phyloP scores from a whole-genome alignment of 805 yeast species.

The Scheffersomyces coipomensis region DNA sequence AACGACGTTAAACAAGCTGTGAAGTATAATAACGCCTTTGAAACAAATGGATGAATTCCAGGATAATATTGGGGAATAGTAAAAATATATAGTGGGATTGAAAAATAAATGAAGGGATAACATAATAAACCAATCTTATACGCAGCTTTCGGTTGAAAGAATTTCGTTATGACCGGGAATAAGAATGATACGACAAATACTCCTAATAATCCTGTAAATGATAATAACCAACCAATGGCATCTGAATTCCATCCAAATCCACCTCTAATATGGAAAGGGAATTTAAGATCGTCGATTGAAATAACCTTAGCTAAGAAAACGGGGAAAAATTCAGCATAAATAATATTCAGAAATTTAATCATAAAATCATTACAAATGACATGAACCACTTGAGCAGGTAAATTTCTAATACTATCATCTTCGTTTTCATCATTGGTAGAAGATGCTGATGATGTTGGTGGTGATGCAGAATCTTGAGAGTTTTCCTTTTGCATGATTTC shows the following conservation, averaged over 20 bases:
- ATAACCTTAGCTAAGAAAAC: conserved; percentile 44
- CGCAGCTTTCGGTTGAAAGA: conserved; percentile 33
- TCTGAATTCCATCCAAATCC: conserved; percentile 50
- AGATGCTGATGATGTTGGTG: not conserved
- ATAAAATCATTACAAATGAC: conserved; percentile 35
- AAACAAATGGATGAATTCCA: conserved; percentile 14
- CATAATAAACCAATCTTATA: conserved; percentile 15
- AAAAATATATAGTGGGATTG: conserved; percentile 44
- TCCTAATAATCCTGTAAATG: conserved; percentile 50
- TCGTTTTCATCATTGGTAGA: not conserved
- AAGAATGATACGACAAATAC: conserved; percentile 44
- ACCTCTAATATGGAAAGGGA: conserved; percentile 50
- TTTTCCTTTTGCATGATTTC: not conserved
- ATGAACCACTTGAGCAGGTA: conserved; percentile 20
- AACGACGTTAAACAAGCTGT: conserved; percentile 17
- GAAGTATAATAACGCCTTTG: conserved; percentile 3
- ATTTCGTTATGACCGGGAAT: conserved; percentile 48
- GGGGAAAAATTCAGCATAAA: conserved; percentile 54
- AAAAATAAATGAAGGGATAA: conserved; percentile 40
- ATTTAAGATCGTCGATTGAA: conserved; percentile 21
- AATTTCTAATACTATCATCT: not conserved
- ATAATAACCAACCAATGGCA: conserved; percentile 47
- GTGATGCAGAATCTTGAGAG: not conserved
- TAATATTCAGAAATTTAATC: conserved; percentile 44
- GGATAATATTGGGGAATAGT: conserved; percentile 25